Evolutionary conservation across 129 eudicot species (phyloP).

Genomic region (Sambucus nigra): DNA sequence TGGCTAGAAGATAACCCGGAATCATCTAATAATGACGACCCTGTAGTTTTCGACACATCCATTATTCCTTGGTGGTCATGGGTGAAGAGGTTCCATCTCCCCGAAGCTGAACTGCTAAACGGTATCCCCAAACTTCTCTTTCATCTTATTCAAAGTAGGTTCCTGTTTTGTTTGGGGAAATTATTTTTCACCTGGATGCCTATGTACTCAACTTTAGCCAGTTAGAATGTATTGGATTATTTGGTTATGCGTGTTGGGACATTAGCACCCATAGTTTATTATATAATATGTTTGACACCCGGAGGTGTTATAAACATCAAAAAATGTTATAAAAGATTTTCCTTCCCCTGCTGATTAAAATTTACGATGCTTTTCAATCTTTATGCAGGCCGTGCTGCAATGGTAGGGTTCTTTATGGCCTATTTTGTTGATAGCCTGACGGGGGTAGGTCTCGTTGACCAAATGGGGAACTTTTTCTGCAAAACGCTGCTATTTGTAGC

Average conservation of each 20-base stretch:
- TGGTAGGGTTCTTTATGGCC: slow-evolving; percentile 99
- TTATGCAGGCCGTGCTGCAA: slow-evolving; percentile 92
- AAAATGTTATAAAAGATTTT: too few relatives aligned
- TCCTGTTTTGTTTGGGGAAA: too few relatives aligned
- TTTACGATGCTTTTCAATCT: background rate
- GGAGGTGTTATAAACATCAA: too few relatives aligned
- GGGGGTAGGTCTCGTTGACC: slow-evolving; percentile 95
- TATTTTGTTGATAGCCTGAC: slow-evolving; percentile 96
- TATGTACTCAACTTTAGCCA: too few relatives aligned
- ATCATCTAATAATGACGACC: slow-evolving; percentile 82
- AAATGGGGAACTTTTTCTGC: slow-evolving; percentile 98
- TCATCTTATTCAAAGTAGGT: too few relatives aligned
- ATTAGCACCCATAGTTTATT: too few relatives aligned
- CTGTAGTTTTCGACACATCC: slow-evolving; percentile 84
- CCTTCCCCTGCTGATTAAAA: background rate
- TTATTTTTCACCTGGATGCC: too few relatives aligned
- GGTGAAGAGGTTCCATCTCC: slow-evolving; percentile 95
- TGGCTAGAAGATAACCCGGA: slow-evolving; percentile 87
- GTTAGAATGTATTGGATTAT: too few relatives aligned
- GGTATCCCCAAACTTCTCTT: slow-evolving; percentile 33
- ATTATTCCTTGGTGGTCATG: slow-evolving; percentile 99
- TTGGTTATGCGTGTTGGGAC: too few relatives aligned
- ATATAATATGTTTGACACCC: too few relatives aligned
- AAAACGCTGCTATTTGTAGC: slow-evolving; percentile 88
- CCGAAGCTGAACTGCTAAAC: slow-evolving; percentile 91